Evolutionary conservation across 352 stramenopile genomes (phyloP).

Genomic region (Phytophthora macrochlamydospora): DNA sequence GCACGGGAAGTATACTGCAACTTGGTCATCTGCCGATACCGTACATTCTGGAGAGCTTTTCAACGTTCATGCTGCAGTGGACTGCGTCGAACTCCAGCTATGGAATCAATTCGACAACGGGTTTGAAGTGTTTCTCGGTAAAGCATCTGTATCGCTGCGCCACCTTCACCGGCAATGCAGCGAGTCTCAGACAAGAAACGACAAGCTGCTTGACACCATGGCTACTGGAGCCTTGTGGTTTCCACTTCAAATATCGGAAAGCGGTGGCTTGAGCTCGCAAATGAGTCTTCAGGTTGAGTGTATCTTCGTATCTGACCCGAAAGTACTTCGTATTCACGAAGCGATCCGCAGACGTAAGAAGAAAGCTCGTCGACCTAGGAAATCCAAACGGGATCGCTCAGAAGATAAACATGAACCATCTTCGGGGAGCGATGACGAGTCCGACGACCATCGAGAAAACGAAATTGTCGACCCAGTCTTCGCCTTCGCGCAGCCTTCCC

Average conservation of each 20-base stretch:
- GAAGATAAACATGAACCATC: neutral
- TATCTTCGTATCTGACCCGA: constrained; percentile 35
- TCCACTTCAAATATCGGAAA: constrained; percentile 34
- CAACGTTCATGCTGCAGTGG: constrained; percentile 34
- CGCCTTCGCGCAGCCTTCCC: constrained; percentile 50
- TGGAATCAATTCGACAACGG: constrained; percentile 69
- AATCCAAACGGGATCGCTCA: neutral
- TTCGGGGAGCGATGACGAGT: constrained; percentile 6
- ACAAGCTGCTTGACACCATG: neutral
- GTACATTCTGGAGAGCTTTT: constrained; percentile 18
- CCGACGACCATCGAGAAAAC: constrained; percentile 2
- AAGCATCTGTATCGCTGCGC: constrained; percentile 39
- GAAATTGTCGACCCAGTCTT: constrained; percentile 60
- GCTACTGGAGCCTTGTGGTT: constrained; percentile 43
- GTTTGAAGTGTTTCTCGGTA: constrained; percentile 61
- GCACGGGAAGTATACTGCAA: constrained; percentile 45
- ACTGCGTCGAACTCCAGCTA: constrained; percentile 62
- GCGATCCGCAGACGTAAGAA: constrained; percentile 15
- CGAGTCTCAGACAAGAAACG: neutral
- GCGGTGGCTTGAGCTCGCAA: constrained; percentile 12
- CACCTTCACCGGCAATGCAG: constrained; percentile 26
- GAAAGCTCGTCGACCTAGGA: neutral
- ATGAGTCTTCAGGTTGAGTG: constrained; percentile 49
- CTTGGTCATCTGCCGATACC: constrained; percentile 25
- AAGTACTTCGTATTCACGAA: constrained; percentile 28